Conservation (phyloP, 2,329 filamentous ascomycete species). For the Zelopaecilomyces penicillatus region DNA sequence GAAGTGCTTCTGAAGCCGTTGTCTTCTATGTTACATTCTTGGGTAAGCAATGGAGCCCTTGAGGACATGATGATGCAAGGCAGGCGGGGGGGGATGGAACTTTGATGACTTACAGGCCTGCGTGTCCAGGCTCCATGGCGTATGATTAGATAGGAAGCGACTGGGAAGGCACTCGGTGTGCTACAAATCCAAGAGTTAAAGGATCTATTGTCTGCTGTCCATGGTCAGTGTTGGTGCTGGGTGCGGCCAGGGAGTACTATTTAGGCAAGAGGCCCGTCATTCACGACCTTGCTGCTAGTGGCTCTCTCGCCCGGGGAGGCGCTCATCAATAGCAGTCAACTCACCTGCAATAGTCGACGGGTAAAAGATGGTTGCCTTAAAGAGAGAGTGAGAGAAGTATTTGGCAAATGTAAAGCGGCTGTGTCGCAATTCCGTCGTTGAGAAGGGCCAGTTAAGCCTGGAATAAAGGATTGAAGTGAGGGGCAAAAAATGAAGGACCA, state of each 20-base stretch:
- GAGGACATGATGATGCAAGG: neutral
- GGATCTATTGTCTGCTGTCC: slow-evolving; percentile 4
- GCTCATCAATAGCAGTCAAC: too few relatives aligned
- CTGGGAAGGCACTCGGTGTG: slow-evolving; percentile 4
- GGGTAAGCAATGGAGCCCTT: neutral
- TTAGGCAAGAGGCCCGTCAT: slow-evolving; percentile 6
- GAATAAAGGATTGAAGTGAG: too few relatives aligned
- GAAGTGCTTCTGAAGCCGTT: slow-evolving; percentile 7
- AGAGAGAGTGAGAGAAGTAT: too few relatives aligned
- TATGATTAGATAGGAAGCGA: slow-evolving; percentile 4
- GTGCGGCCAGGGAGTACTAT: slow-evolving; percentile 8
- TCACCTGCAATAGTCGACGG: too few relatives aligned
- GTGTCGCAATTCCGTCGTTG: too few relatives aligned
- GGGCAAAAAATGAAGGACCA: too few relatives aligned
- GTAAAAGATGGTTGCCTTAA: too few relatives aligned
- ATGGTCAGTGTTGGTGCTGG: slow-evolving; percentile 8
- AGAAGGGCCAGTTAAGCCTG: too few relatives aligned
- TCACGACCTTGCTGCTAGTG: too few relatives aligned
- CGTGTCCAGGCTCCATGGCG: slow-evolving; percentile 8
- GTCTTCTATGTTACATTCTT: slow-evolving; percentile 6
- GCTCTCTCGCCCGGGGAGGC: too few relatives aligned
- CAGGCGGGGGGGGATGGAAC: slow-evolving; percentile 2
- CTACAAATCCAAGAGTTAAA: slow-evolving; percentile 7
- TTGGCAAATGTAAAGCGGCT: too few relatives aligned
- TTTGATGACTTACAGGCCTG: slow-evolving; percentile 6